Evolutionary conservation across 2,329 filamentous ascomycete genomes (phyloP), one percentile per base, ranked within the genome.

Genomic region (Penicillium sp.): DNA sequence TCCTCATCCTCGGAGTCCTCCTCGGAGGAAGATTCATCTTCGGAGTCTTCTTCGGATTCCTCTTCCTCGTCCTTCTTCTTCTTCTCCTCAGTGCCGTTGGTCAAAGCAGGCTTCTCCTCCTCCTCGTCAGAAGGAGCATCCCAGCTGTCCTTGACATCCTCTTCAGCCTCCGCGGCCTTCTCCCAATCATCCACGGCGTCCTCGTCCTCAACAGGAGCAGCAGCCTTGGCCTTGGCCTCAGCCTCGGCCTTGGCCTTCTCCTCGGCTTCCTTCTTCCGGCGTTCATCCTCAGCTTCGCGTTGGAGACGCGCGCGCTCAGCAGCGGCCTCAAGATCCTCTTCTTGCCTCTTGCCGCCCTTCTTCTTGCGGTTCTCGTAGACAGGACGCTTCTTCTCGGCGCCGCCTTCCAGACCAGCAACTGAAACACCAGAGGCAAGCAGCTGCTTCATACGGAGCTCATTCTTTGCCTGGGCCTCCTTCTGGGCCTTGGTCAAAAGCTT

Each of bases 121-220:
- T 92, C 89, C 41, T 76, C 71, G 41, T 78, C 76, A 7, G 74
- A 73, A 19, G 74, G 67, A 36, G 90, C 92, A 74, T 98, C 94
- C 94, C 94, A 98, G 80, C 89, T 94, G 66, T 97, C 94, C 78
- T 97, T 97, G 70, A 96, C 84, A 60, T 89, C 88, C 16, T 89
- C 88, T 27, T 90, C 86, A 11, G 85, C 86, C 50, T 90, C 90
- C 27, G 88, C 90, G 51, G 91, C 88, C 33, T 88, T 87, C 76
- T 97, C 92, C 93, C 93, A 96, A 75, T 96, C 92, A 37, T 96
- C 85, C 18, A 82, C 73, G 22, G 60, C 62, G 39, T 83, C 89
- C 18, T 69, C 73, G 6, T 85, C 86, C 67, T 86, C 86, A 56
- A 41, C 61, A 36, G 62, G 61, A 46, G 82, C 52, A 61, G 86